Base-by-base conservation (phyloP, 257 asterid genomes). In the Nicotiana knightiana region DNA sequence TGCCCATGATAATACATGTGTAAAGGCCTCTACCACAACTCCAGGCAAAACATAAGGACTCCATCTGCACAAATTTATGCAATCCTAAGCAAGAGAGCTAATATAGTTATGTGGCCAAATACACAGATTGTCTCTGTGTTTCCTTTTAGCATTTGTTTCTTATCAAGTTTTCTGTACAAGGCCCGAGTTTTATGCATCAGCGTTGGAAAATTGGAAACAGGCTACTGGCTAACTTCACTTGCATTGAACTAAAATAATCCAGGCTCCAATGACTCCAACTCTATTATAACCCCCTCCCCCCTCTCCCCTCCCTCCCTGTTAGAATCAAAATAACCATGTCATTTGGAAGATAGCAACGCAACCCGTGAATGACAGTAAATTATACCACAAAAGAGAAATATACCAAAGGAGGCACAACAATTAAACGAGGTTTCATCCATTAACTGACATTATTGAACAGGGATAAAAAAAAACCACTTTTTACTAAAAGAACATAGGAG, bases 1-100 rank as follows among this genome's bases (percentile, higher is more conserved):
- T 67, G n/a, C 43, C 28, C 61, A 68, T 70, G 32, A 84, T 51
- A 61, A 33, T 71, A 77, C 86, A 84, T 61, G 81, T 71, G 81
- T 62, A 5, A 53, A 53, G 32, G 13, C 39, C 80, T 18, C 37
- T 62, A 26, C 35, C 33, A 30, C 57, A 75, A 75, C 57, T 75
- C 80, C 12, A 73, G 18, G 80, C n/a, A 43, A 39, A 24, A 75
- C 37, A 75, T 32, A 75, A 75, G 70, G n/a, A 5, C 58, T 53
- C 58, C 18, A 53, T 53, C 4, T 53, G 58, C 18, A 5, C 39
- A 64, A 64, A 43, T 12, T 5, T 4, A 64, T 64, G 70, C n/a
- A 64, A 64, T 64, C 13, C n/a, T 64, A 64, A 30, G 35, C 18
- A 63, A 63, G 9, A 26, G 9, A 57, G 4, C 28, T 5, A 17